Evolutionary conservation across 495 filamentous ascomycete genomes (phyloP).

Genomic region (Daldinia grandis): DNA sequence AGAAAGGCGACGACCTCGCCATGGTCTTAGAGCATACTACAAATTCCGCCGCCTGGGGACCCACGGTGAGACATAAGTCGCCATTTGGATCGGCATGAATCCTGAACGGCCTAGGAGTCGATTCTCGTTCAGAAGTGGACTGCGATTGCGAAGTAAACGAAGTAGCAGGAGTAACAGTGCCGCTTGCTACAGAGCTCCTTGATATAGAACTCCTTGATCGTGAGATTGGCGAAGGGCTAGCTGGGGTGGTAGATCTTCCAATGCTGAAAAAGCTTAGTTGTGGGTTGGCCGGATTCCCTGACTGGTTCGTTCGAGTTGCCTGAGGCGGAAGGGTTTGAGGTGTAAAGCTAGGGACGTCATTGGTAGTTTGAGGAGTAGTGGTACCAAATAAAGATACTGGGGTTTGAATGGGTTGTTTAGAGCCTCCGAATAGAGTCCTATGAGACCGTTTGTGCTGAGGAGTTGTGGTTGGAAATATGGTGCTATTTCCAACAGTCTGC

Average conservation of each 20-base stretch:
- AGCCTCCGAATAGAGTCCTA: neutral
- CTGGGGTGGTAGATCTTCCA: neutral
- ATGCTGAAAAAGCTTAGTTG: constrained; percentile 4
- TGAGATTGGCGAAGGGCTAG: constrained; percentile 15
- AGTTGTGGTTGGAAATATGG: constrained; percentile 1
- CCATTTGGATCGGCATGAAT: constrained; percentile 21
- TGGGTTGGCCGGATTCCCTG: neutral
- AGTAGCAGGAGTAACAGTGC: neutral
- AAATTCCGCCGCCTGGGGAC: constrained; percentile 20
- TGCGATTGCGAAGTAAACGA: neutral
- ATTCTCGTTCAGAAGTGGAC: neutral
- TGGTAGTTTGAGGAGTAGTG: neutral
- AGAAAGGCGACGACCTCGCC: constrained; percentile 42
- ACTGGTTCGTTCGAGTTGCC: neutral
- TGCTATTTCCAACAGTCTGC: neutral
- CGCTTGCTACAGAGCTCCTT: neutral
- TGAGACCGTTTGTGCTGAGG: neutral
- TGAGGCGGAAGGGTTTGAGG: neutral
- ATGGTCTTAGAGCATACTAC: constrained; percentile 37
- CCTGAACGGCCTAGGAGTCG: constrained; percentile 3
- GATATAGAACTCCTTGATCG: constrained; percentile 9
- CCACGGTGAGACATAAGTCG: constrained; percentile 35
- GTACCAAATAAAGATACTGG: neutral
- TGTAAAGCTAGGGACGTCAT: neutral
- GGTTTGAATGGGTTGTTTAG: neutral